These are phyloP conservation scores for Chloranthus sessilifolius DNA, from an alignment of 164 flowering plant genomes.

Conservation along the genomic window DNA sequence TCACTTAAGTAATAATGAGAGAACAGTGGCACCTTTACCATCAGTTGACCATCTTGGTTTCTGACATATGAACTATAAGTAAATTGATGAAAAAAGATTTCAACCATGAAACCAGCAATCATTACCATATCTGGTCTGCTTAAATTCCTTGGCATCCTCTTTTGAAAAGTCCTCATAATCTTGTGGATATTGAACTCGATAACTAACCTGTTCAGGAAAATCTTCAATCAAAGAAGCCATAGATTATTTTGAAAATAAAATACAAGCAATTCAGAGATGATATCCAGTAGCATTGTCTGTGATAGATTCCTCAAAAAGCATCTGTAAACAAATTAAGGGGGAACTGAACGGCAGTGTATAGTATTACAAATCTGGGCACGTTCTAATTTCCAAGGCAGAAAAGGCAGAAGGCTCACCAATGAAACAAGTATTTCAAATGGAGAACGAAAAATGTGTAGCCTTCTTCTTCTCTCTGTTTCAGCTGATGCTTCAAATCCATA, in stretches of 20 bases:
- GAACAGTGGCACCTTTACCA: no score
- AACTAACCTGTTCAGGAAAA: conserved; percentile 59
- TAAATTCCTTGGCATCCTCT: conserved; percentile 92
- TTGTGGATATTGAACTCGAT: conserved; percentile 82
- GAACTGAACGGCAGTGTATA: no score
- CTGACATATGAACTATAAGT: no score
- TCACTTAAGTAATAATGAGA: no score
- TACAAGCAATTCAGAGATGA: conserved; percentile 8
- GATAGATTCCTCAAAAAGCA: no score
- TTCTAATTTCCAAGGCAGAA: no score
- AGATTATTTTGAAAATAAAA: conserved; percentile 1
- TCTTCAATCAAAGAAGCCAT: conserved; percentile 9
- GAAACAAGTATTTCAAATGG: conserved; percentile 86
- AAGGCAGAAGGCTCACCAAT: conserved; percentile 61
- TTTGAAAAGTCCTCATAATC: conserved; percentile 72
- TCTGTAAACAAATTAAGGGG: no score
- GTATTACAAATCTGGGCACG: no score
- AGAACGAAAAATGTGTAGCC: conserved; percentile 65
- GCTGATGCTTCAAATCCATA: conserved; percentile 58
- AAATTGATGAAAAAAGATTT: background rate
- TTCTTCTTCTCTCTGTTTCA: conserved; percentile 78
- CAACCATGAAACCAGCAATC: background rate
- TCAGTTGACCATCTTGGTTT: no score
- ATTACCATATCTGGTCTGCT: conserved; percentile 94
- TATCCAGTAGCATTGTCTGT: no score